Conservation (phyloP, 345 rosid genomes). For the Cardamine resedifolia region DNA sequence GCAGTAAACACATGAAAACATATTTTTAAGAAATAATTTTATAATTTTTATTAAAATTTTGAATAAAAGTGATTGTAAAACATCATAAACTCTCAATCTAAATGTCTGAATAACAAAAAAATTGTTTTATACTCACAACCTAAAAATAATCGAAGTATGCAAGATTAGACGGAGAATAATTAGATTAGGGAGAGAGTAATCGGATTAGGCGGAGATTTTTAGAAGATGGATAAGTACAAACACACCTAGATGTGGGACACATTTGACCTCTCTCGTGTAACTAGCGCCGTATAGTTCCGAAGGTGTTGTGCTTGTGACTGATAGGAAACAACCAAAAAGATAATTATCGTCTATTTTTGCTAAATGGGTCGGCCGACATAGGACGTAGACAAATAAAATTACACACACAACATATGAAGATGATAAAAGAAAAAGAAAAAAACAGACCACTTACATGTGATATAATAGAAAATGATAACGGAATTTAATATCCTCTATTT, state of each 20-base stretch:
- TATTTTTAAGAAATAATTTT: too few species aligned
- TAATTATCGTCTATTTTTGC: constrained; percentile 3
- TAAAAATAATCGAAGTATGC: too few species aligned
- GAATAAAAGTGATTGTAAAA: too few species aligned
- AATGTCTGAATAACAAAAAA: too few species aligned
- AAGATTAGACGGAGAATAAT: too few species aligned
- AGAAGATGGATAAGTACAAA: too few species aligned
- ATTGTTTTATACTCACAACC: too few species aligned
- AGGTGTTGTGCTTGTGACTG: constrained; percentile 25
- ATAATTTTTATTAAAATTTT: too few species aligned
- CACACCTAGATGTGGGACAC: constrained; percentile 27
- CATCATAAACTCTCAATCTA: too few species aligned
- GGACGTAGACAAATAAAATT: not conserved
- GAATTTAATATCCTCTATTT: not conserved
- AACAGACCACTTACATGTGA: not conserved
- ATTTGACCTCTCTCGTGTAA: constrained; percentile 24
- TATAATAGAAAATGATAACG: not conserved
- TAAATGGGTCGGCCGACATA: constrained; percentile 37
- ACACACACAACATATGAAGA: not conserved
- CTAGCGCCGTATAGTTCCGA: constrained; percentile 12
- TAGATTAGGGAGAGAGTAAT: too few species aligned
- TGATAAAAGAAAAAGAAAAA: not conserved
- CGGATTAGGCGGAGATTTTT: too few species aligned
- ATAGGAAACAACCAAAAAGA: not conserved
- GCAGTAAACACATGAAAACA: too few species aligned